Evolutionary conservation across 2,329 filamentous ascomycete genomes (phyloP).

Genomic region (Metarhizium guizhouense): DNA sequence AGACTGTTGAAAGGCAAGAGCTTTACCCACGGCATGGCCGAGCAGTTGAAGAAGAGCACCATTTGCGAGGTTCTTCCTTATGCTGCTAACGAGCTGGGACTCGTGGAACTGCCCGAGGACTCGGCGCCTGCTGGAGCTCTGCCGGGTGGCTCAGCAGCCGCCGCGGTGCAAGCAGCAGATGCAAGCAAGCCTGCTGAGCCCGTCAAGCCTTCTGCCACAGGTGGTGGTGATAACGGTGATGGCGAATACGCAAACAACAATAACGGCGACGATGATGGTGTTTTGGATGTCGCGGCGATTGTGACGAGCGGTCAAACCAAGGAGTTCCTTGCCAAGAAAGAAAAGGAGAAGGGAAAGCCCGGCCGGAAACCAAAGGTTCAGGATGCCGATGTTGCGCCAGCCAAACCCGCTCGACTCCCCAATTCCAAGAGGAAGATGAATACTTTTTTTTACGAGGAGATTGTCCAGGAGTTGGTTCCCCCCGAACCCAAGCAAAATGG

Average conservation of each 20-base stretch:
- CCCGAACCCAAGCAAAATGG: slow-evolving; percentile 24
- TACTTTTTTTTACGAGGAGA: slow-evolving; percentile 66
- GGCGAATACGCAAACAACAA: slow-evolving; percentile 26
- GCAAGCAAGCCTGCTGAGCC: slow-evolving; percentile 24
- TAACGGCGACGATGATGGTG: slow-evolving; percentile 50
- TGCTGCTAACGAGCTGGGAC: slow-evolving; percentile 30
- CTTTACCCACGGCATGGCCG: slow-evolving; percentile 58
- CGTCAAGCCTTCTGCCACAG: slow-evolving; percentile 8
- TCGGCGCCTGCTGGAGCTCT: slow-evolving; percentile 5
- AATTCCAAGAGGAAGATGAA: slow-evolving; percentile 65
- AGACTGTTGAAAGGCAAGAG: slow-evolving; percentile 53
- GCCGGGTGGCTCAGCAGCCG: slow-evolving; percentile 14
- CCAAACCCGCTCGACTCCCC: slow-evolving; percentile 52
- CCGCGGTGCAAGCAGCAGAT: slow-evolving; percentile 23
- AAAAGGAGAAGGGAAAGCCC: slow-evolving; percentile 68
- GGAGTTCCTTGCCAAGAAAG: slow-evolving; percentile 75
- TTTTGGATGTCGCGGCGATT: slow-evolving; percentile 76
- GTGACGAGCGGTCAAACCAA: slow-evolving; percentile 73
- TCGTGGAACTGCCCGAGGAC: slow-evolving; percentile 41
- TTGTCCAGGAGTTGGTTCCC: slow-evolving; percentile 44
- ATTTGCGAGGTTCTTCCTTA: slow-evolving; percentile 61
- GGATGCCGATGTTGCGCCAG: slow-evolving; percentile 41
- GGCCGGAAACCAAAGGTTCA: slow-evolving; percentile 39
- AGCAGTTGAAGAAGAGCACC: slow-evolving; percentile 58
- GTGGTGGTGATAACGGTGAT: slow-evolving; percentile 30